These are phyloP conservation scores for Endogone sp. DNA, from an alignment of 192 early-diverging fungal genomes.

Conservation along the genomic window DNA sequence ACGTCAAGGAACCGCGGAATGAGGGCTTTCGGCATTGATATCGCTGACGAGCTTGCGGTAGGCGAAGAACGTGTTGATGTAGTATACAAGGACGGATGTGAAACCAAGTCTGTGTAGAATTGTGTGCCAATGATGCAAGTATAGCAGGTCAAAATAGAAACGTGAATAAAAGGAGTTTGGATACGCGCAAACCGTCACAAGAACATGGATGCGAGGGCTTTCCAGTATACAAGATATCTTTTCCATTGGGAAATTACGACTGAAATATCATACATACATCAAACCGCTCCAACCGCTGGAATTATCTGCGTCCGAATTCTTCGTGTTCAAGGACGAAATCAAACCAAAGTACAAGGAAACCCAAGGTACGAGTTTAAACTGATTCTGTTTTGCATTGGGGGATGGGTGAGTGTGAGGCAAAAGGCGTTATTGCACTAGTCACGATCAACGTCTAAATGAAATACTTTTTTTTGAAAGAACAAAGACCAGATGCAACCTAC, in stretches of 20 bases:
- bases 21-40: not conserved
- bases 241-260: no score
- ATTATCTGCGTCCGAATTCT: constrained; percentile 16
- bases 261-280: constrained; percentile 30
- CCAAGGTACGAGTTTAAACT: constrained; percentile 28
- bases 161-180: not conserved
- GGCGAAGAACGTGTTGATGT: not conserved
- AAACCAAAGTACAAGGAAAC: constrained; percentile 29
- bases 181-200: no score
- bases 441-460: not conserved
- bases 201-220: no score
- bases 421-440: not conserved
- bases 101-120: not conserved
- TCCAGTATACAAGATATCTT: not conserved
- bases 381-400: constrained; percentile 12
- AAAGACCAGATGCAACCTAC: constrained; percentile 12
- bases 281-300: constrained; percentile 20
- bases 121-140: not conserved
- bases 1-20: not conserved
- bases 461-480: not conserved
- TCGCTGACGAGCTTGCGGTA: not conserved
- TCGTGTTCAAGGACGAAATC: constrained; percentile 19
- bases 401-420: not conserved
- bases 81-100: not conserved
- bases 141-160: not conserved